Evolutionary conservation across 208 protist genomes (phyloP), one percentile per base, ranked within the genome.

Genomic region (Trypanosoma congolense): DNA sequence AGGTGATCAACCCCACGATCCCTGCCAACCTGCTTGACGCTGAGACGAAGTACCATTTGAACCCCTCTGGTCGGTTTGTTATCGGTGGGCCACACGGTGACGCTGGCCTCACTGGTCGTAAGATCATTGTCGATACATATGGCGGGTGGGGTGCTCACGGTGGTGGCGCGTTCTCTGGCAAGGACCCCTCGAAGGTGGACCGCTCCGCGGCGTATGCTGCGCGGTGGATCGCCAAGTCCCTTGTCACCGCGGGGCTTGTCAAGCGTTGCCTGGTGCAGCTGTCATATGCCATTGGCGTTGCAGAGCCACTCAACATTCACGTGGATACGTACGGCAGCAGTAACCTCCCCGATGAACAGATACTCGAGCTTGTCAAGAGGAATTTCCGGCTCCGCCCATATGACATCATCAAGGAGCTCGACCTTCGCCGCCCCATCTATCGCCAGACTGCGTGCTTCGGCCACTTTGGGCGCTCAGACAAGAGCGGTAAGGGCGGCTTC

Each of bases 401-500:
- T 14, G 35, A 40, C 35, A 40, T 40, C 35, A 40, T 40, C 35
- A 40, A 14, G 35, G 35, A 40, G 35, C 35, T 40, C 35, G 35
- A 40, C 14, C 35, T 40, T 14, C 35, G 35, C 35, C 8, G 35
- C 10, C 35, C 35, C 35, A 40, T 40, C 35, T 40, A 40, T 14
- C 35, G 14, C 35, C 8, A n/a, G 35, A 40, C 35, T 14, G 8
- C 35, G 14, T 40, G 35, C 35, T 40, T 40, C 14, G 35, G 35
- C 35, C 35, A 40, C 35, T 40, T 40, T 40, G 35, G 35, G 10
- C 35, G 35, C 35, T 8, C 14, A 14, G 35, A 40, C 35, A 40
- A 8, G 35, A 40, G 35, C 14, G 35, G 35, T 8, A 40, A 40
- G 35, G 35, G 35, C 14, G 35, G 35, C 14, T 40, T 40, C 35